Evolutionary conservation across 176 grass and related monocot species (phyloP).

Genomic region (Eleusine indica): DNA sequence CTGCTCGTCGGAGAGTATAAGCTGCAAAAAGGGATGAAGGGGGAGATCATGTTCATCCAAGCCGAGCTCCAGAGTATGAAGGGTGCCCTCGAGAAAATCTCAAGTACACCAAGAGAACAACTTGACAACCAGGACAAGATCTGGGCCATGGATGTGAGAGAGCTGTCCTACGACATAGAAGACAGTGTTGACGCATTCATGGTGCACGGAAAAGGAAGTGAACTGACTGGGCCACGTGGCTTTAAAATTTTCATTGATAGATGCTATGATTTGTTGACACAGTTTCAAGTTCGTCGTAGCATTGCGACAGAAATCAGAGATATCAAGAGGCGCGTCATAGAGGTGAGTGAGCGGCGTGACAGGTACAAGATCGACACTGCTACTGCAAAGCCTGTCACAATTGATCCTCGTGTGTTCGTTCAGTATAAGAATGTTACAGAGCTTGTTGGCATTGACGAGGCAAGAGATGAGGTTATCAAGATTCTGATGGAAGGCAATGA

Average conservation of each 20-base stretch:
- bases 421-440: background rate
- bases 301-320: background rate
- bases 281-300: background rate
- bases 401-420: background rate
- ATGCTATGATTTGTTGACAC: background rate
- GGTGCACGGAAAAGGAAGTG: background rate
- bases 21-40: background rate
- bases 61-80: background rate
- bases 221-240: background rate
- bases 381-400: background rate
- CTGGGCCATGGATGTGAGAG: background rate
- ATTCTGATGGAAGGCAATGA: background rate
- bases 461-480: background rate
- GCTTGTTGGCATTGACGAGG: slow-evolving; percentile 5
- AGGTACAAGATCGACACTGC: background rate
- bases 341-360: background rate
- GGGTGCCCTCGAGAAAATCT: background rate
- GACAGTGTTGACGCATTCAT: slow-evolving; percentile 2
- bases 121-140: background rate
- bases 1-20: background rate
- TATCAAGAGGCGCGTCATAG: background rate
- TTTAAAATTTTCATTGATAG: background rate
- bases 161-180: slow-evolving; percentile 29
- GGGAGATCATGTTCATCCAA: background rate
- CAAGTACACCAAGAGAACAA: background rate